Conservation (phyloP, 2,329 filamentous ascomycete species). For the Rutstroemia sydowiana region DNA sequence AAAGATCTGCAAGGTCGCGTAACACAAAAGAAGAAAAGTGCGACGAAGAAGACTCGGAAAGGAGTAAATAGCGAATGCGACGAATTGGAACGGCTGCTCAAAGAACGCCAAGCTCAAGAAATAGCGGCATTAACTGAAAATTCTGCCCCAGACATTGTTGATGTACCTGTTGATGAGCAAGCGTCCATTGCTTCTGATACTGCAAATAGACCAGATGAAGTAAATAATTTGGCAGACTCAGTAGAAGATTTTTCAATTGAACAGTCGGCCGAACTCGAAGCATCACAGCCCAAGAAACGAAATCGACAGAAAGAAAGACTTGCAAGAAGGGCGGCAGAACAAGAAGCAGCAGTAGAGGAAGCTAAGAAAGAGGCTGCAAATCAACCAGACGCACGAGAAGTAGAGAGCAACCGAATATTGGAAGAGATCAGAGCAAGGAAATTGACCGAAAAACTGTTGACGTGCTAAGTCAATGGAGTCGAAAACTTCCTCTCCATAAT, state of each 20-base stretch:
- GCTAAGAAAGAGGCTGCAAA: slow-evolving; percentile 69
- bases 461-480: neutral
- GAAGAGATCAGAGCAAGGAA: slow-evolving; percentile 54
- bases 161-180: slow-evolving; percentile 16
- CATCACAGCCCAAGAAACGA: slow-evolving; percentile 50
- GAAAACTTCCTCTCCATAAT: neutral
- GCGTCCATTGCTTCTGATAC: slow-evolving; percentile 6
- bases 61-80: slow-evolving; percentile 72
- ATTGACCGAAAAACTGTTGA: slow-evolving; percentile 59
- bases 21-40: slow-evolving; percentile 94
- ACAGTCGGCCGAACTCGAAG: slow-evolving; percentile 16
- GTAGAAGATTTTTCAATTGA: slow-evolving; percentile 20
- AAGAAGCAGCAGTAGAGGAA: slow-evolving; percentile 58
- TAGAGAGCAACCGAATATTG: slow-evolving; percentile 66
- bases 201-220: slow-evolving; percentile 7
- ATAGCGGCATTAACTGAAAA: slow-evolving; percentile 37
- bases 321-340: slow-evolving; percentile 80
- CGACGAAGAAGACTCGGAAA: slow-evolving; percentile 78
- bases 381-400: slow-evolving; percentile 65
- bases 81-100: slow-evolving; percentile 57
- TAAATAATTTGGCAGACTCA: slow-evolving; percentile 16
- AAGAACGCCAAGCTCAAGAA: slow-evolving; percentile 60
- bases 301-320: slow-evolving; percentile 89
- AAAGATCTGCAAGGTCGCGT: slow-evolving; percentile 77
- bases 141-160: slow-evolving; percentile 11